A percentile compares a stretch with the other conserved stretches of the same genome.
Conservation (phyloP, 1,284 basidiomycete genomes). For the Ganoderma sp. region DNA sequence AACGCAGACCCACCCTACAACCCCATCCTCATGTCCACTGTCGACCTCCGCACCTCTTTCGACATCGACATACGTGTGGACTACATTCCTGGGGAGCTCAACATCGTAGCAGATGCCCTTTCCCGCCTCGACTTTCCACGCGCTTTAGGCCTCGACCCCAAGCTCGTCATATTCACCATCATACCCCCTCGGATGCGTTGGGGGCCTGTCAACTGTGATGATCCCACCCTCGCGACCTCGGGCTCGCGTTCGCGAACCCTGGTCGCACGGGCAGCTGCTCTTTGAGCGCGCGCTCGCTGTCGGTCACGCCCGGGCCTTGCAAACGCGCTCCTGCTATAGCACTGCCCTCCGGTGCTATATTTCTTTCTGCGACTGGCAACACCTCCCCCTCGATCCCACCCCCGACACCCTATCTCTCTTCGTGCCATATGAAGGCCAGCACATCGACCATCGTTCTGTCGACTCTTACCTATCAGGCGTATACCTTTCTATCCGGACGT, state of each 20-base stretch:
- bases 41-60: background rate
- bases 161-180: background rate
- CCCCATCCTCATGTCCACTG: background rate
- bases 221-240: background rate
- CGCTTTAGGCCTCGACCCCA: background rate
- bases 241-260: background rate
- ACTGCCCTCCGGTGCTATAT: background rate
- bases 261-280: background rate
- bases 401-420: background rate
- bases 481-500: background rate
- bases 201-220: background rate
- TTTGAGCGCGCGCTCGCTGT: background rate
- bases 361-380: background rate
- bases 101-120: background rate
- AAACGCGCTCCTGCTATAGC: background rate
- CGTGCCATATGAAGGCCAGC: background rate
- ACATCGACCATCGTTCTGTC: background rate
- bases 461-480: background rate
- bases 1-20: too few relatives aligned
- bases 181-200: background rate
- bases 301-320: background rate
- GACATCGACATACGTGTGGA: background rate
- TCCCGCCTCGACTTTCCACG: background rate
- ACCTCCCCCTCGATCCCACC: background rate
- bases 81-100: background rate